Conservation (phyloP, 495 filamentous ascomycete genomes). For the Jackrogersella minutella region DNA sequence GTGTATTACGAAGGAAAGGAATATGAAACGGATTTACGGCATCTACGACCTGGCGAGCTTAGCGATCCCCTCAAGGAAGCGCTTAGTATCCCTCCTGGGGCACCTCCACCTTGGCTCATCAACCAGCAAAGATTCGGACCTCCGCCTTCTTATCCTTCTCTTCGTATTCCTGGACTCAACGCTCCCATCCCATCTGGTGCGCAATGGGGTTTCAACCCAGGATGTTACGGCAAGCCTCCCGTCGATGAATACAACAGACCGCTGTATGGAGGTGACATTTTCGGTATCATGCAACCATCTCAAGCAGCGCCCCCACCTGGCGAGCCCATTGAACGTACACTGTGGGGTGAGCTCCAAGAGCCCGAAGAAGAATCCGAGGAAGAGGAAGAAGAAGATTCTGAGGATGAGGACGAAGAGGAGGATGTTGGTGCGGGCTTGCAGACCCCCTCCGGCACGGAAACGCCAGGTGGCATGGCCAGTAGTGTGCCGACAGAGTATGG, state of each 20-base stretch:
- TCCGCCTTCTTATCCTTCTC: constrained; percentile 88
- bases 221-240: constrained; percentile 95
- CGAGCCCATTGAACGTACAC: constrained; percentile 84
- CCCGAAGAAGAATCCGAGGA: constrained; percentile 83
- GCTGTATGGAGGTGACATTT: constrained; percentile 92
- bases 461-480: constrained; percentile 80
- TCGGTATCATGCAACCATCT: constrained; percentile 76
- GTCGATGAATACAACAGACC: constrained; percentile 91
- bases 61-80: constrained; percentile 92
- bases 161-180: constrained; percentile 94
- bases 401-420: constrained; percentile 77
- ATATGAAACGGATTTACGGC: constrained; percentile 91
- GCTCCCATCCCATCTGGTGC: constrained; percentile 95
- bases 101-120: constrained; percentile 95
- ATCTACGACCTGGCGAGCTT: constrained; percentile 88
- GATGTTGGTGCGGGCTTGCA: constrained; percentile 71
- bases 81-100: constrained; percentile 91
- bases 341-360: constrained; percentile 94
- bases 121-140: constrained; percentile 94
- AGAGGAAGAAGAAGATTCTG: constrained; percentile 72
- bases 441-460: constrained; percentile 80
- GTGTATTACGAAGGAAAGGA: constrained; percentile 99
- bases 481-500: constrained; percentile 80
- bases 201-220: constrained; percentile 93
- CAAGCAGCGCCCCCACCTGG: constrained; percentile 66